These are phyloP conservation scores for Pythium plurisporium DNA, from an alignment of 352 stramenopile genomes.

Conservation along the genomic window DNA sequence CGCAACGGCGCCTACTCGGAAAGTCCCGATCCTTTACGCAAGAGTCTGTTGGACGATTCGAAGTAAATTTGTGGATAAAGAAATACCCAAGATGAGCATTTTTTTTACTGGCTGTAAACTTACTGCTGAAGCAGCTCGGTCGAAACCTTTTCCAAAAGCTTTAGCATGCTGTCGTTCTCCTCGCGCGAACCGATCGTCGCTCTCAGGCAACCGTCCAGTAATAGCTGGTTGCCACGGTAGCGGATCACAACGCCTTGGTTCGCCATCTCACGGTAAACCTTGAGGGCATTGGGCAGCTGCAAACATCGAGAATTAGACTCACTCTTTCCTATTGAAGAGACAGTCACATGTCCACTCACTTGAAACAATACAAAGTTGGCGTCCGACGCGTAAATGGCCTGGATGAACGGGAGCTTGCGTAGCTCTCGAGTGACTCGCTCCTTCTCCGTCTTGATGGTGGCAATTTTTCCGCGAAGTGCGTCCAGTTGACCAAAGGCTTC, in stretches of 20 bases:
- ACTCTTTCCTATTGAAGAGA: neutral
- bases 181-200: conserved; percentile 92
- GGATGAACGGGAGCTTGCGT: conserved; percentile 89
- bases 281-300: conserved; percentile 82
- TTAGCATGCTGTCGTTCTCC: conserved; percentile 94
- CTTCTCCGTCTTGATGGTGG: conserved; percentile 82
- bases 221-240: conserved; percentile 95
- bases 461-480: conserved; percentile 56
- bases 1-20: conserved; percentile 14
- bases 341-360: no score
- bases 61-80: no score
- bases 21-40: conserved; percentile 25
- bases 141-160: conserved; percentile 69
- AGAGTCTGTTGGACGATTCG: conserved; percentile 39
- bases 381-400: conserved; percentile 92
- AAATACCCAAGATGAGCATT: no score
- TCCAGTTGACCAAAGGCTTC: conserved; percentile 60
- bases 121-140: conserved; percentile 30
- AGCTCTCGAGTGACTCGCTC: conserved; percentile 75
- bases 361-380: conserved; percentile 98
- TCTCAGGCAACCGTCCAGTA: conserved; percentile 94
- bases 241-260: conserved; percentile 93
- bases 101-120: no score
- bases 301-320: neutral
- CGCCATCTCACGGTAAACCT: conserved; percentile 94